Conservation (phyloP, 345 rosid genomes). For the Erysimum cheiranthoides region DNA sequence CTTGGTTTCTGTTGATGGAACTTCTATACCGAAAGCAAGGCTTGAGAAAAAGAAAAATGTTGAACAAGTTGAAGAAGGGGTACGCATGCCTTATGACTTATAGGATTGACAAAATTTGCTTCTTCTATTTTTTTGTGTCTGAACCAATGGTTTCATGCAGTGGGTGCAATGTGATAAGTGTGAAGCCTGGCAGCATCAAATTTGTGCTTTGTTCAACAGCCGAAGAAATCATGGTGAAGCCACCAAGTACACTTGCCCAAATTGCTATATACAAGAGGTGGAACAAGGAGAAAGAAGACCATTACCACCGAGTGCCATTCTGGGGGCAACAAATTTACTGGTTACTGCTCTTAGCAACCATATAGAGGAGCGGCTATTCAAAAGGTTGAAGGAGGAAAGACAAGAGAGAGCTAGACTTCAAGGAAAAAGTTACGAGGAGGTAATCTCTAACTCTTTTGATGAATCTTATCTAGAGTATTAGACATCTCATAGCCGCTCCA, state of each 20-base stretch:
- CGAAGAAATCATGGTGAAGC: conserved; percentile 93
- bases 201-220: conserved; percentile 89
- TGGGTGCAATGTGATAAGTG: conserved; percentile 99
- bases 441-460: conserved; percentile 41
- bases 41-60: conserved; percentile 95
- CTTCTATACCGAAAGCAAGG: conserved; percentile 58
- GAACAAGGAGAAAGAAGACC: conserved; percentile 87
- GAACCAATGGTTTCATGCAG: conserved; percentile 54
- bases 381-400: conserved; percentile 73
- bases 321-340: conserved; percentile 89
- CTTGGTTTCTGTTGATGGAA: conserved; percentile 63
- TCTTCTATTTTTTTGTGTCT: background rate
- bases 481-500: too few species aligned
- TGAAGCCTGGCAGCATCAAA: conserved; percentile 96
- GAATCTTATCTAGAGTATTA: background rate
- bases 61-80: conserved; percentile 93
- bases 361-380: conserved; percentile 78
- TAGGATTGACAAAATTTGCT: background rate
- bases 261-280: conserved; percentile 81
- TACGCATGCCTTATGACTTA: conserved; percentile 33
- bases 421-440: conserved; percentile 85
- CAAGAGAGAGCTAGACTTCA: conserved; percentile 75
- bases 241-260: conserved; percentile 88
- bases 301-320: conserved; percentile 79
- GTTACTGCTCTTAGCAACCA: conserved; percentile 85